These are phyloP conservation scores for Cystobasidium onofrii DNA, from an alignment of 768 basidiomycete species.

Conservation along the genomic window DNA sequence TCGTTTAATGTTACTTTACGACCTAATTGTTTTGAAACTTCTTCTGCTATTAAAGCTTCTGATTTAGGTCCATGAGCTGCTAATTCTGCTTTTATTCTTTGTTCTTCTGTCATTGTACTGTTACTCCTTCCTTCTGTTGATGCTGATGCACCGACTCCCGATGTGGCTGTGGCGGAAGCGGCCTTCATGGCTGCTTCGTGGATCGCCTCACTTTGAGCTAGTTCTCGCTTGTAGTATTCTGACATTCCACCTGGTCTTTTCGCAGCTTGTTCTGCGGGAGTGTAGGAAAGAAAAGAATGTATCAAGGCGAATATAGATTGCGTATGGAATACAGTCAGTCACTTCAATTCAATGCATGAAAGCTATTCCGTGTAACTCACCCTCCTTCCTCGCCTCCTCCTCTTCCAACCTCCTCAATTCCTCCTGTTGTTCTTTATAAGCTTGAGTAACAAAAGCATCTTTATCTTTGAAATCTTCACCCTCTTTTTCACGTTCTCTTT, in stretches of 20 bases:
- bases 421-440: conserved; percentile 92
- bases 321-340: no score
- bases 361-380: no score
- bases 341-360: no score
- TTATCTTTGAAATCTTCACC: conserved; percentile 90
- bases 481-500: conserved; percentile 82
- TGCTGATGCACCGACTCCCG: conserved; percentile 10
- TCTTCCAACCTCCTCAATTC: conserved; percentile 83
- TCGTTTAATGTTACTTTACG: conserved; percentile 89
- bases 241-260: conserved; percentile 45
- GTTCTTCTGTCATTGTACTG: conserved; percentile 35
- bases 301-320: no score
- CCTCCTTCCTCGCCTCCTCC: conserved; percentile 80
- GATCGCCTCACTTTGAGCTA: conserved; percentile 45
- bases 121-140: conserved; percentile 39
- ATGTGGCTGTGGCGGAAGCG: neutral
- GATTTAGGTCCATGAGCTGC: conserved; percentile 47
- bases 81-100: conserved; percentile 41
- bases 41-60: conserved; percentile 63
- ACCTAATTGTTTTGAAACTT: conserved; percentile 61
- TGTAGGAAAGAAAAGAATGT: no score
- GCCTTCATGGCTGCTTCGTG: conserved; percentile 62
- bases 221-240: conserved; percentile 45
- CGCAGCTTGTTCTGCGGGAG: conserved; percentile 44
- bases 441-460: conserved; percentile 94